phyloP scores from a whole-genome alignment of 345 rosid genomes.

The Diplotaxis tenuifolia region DNA sequence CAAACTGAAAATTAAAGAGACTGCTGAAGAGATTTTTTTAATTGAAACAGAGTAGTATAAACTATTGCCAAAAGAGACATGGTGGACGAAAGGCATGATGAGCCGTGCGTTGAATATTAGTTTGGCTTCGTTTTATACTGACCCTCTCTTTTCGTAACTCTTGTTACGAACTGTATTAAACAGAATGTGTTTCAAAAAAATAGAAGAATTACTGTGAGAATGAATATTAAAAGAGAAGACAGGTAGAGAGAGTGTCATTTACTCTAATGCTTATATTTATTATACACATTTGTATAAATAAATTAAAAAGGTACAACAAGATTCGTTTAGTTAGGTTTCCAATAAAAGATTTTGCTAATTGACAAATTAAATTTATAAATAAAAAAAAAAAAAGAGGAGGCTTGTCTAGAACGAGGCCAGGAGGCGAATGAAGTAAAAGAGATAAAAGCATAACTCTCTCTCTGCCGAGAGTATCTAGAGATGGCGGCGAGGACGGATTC shows the following conservation, averaged over 20 bases:
- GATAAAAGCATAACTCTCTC: neutral
- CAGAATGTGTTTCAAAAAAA: neutral
- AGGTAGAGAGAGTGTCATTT: neutral
- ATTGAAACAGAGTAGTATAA: too few species aligned
- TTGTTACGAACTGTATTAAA: neutral
- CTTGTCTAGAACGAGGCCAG: neutral
- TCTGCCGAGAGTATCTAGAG: neutral
- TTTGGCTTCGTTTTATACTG: too few species aligned
- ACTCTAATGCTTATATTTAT: neutral
- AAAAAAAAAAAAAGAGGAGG: neutral
- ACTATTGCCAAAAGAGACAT: neutral
- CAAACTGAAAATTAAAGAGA: too few species aligned
- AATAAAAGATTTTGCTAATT: neutral
- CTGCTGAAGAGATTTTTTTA: too few species aligned
- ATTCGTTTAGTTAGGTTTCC: neutral
- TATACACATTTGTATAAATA: neutral
- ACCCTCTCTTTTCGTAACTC: neutral
- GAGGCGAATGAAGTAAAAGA: neutral
- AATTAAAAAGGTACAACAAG: neutral
- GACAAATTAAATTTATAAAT: neutral
- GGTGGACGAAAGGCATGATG: neutral
- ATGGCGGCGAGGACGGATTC: constrained; percentile 5
- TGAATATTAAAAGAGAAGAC: neutral
- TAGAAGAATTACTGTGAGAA: neutral
- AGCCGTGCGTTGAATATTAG: neutral